phyloP scores from a whole-genome alignment of 495 filamentous ascomycete species.

The Monascus purpureus region DNA sequence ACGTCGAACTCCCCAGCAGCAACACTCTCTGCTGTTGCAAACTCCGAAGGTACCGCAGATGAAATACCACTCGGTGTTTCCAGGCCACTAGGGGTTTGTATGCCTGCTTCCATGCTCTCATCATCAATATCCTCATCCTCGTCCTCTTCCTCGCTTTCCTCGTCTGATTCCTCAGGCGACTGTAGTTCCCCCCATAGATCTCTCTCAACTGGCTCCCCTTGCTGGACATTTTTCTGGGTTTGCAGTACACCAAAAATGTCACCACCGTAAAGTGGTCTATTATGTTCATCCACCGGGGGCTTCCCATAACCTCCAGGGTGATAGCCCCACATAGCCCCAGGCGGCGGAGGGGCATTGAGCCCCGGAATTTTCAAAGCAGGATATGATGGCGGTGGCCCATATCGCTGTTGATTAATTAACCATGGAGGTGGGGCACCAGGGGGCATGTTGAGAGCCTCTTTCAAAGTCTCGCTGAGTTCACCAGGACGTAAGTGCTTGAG shows the following conservation, averaged over 20 bases:
- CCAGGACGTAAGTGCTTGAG: slow-evolving; percentile 78
- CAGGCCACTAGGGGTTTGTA: slow-evolving; percentile 60
- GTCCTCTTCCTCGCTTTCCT: slow-evolving; percentile 55
- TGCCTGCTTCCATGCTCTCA: slow-evolving; percentile 45
- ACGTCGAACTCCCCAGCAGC: slow-evolving; percentile 80
- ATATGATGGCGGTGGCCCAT: slow-evolving; percentile 86
- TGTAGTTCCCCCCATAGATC: slow-evolving; percentile 93
- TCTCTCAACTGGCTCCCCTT: slow-evolving; percentile 73
- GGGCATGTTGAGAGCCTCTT: slow-evolving; percentile 87
- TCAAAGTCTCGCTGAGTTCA: slow-evolving; percentile 77
- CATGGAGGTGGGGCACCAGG: slow-evolving; percentile 90
- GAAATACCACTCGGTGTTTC: slow-evolving; percentile 73
- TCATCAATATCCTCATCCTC: slow-evolving; percentile 59
- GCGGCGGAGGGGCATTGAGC: slow-evolving; percentile 84
- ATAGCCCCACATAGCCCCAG: slow-evolving; percentile 93
- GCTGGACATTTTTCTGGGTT: slow-evolving; percentile 41
- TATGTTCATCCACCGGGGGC: slow-evolving; percentile 84
- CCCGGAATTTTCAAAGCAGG: slow-evolving; percentile 86
- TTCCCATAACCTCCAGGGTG: slow-evolving; percentile 93
- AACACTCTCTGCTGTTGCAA: slow-evolving; percentile 55
- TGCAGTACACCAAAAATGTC: slow-evolving; percentile 84
- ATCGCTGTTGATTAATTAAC: slow-evolving; percentile 92
- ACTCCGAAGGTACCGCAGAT: slow-evolving; percentile 66
- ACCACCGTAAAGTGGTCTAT: slow-evolving; percentile 78
- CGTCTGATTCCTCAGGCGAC: slow-evolving; percentile 65